Base-by-base conservation (phyloP, 148 eudicot species). In the Rhododendron ferrugineum region DNA sequence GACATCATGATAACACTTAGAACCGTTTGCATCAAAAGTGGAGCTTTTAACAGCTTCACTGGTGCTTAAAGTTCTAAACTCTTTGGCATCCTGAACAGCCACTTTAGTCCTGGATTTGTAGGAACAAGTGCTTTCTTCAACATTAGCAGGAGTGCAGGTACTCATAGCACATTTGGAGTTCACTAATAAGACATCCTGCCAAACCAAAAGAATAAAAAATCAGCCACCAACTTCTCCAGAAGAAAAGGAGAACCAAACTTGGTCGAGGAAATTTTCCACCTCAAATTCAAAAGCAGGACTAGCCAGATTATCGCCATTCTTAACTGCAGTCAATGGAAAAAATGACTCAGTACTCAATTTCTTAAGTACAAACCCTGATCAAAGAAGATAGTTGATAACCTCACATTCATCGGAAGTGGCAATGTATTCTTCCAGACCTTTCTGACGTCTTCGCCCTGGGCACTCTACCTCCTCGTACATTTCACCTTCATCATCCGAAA, bases 401-500 rank as follows among this genome's bases (percentile, higher is more conserved):
- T 88, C 88, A 95, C 98, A 79, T 89, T 94, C 96, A 90, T 89
- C 87, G 49, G 92, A 92, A 85, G 94, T 93, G 90, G 94, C 92
- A 90, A 90, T 90, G 85, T 85, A 91, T 85, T 91, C 96, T 40
- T 85, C 56, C 1, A 56, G 87, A 89, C 78, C 83, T 46, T 52
- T 82, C 79, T 72, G 83, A 80, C 42, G 23, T 83, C 85, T 91
- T 87, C 86, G 87, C 60, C 89, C 75, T 72, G 91, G 84, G 74
- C 86, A 85, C 73, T 80, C 80, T 46, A 78, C 88, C 83, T 95
- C 93, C 77, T 89, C 88, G 81, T 78, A 60, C 34, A 81, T 56
- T 87, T 90, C 94, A 84, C 84, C 93, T 91, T 96, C 98, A 88
- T 95, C 96, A 81, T 97, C 99, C 86, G 98, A 95, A 83, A 93